Evolutionary conservation across 1,284 basidiomycete species (phyloP).

Genomic region (Microbotryum saponariae): DNA sequence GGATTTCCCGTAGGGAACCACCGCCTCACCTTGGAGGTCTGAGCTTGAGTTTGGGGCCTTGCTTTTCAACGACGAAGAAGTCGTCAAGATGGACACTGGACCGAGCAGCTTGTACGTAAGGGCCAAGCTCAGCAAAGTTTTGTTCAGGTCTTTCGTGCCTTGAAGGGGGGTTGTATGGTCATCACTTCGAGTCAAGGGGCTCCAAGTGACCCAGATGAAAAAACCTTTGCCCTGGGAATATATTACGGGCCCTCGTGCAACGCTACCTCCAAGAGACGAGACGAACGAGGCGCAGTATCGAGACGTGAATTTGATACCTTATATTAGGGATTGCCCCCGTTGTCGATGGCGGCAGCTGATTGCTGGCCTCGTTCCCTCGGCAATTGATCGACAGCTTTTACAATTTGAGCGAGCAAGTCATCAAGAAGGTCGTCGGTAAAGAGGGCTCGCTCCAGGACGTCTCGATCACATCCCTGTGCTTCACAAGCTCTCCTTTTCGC

Average conservation of each 20-base stretch:
- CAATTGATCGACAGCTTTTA: conserved; percentile 34
- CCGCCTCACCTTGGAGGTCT: conserved; percentile 18
- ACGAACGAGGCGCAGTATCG: conserved; percentile 25
- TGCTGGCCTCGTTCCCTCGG: neutral
- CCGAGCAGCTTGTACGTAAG: conserved; percentile 15
- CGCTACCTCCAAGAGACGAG: conserved; percentile 15
- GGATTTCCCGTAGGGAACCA: neutral
- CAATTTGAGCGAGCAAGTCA: conserved; percentile 19
- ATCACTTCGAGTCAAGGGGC: too few relatives aligned
- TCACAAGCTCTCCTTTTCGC: too few relatives aligned
- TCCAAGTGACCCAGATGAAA: too few relatives aligned
- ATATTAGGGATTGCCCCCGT: neutral
- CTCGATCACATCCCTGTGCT: conserved; percentile 20
- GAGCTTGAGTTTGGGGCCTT: conserved; percentile 9
- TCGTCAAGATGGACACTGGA: conserved; percentile 21
- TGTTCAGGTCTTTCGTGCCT: conserved; percentile 1
- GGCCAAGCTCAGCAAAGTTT: conserved; percentile 19
- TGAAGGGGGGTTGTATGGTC: too few relatives aligned
- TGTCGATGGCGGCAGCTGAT: neutral
- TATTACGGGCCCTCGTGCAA: conserved; percentile 13
- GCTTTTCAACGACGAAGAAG: conserved; percentile 17
- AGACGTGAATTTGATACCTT: conserved; percentile 7
- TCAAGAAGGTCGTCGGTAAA: conserved; percentile 18
- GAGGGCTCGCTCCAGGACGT: conserved; percentile 17
- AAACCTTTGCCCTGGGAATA: too few relatives aligned